Evolutionary conservation across 495 filamentous ascomycete genomes (phyloP).

Genomic region (Usnea hakonensis): DNA sequence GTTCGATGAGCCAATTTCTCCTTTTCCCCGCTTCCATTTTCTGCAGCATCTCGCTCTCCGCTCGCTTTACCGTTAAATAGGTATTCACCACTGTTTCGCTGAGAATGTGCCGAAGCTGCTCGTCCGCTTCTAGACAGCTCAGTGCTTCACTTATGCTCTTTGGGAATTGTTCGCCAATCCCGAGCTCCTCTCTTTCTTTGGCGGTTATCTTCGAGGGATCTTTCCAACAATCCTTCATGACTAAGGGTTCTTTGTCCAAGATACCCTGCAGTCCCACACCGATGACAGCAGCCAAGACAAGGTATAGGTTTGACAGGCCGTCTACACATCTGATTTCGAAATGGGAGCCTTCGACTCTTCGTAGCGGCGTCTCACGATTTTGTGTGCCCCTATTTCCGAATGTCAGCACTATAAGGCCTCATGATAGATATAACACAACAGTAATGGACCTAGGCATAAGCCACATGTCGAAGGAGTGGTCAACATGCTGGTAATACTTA

Average conservation of each 20-base stretch:
- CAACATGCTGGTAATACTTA: not conserved
- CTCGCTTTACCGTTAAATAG: constrained; percentile 52
- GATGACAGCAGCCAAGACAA: constrained; percentile 59
- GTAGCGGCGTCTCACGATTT: constrained; percentile 62
- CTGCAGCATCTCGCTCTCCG: constrained; percentile 42
- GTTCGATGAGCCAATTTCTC: constrained; percentile 53
- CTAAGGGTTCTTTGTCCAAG: constrained; percentile 36
- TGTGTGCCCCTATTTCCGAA: constrained; percentile 45
- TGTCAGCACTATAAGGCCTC: not conserved
- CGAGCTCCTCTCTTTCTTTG: constrained; percentile 43
- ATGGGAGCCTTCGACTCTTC: constrained; percentile 52
- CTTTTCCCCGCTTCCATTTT: constrained; percentile 37
- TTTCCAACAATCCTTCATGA: constrained; percentile 48
- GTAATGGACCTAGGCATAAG: not conserved
- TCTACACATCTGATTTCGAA: constrained; percentile 68
- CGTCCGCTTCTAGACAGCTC: constrained; percentile 38
- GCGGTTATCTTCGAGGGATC: constrained; percentile 45
- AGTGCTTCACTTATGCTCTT: constrained; percentile 47
- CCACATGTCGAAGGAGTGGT: not conserved
- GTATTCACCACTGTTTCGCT: constrained; percentile 46
- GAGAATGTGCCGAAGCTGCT: constrained; percentile 37
- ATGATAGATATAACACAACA: not conserved
- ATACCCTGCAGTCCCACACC: constrained; percentile 59
- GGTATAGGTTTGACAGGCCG: constrained; percentile 65
- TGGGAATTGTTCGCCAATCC: constrained; percentile 48